Percentiles rank a stretch among this genome's conserved stretches.
Evolutionary conservation across 2,329 filamentous ascomycete genomes (phyloP).

Genomic region (Colletotrichum sp.): DNA sequence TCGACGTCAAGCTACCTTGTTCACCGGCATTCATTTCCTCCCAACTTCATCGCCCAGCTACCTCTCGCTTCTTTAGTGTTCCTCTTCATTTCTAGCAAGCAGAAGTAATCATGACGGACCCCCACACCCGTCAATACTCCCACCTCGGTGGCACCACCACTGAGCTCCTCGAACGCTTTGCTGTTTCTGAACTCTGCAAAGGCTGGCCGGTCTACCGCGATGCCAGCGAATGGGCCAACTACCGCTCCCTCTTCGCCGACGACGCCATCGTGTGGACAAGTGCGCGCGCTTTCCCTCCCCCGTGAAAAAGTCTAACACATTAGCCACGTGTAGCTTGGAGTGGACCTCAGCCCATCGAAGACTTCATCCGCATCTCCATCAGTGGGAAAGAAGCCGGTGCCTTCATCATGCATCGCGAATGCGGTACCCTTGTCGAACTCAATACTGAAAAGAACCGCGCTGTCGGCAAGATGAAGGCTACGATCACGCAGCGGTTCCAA

Average conservation of each 20-base stretch:
- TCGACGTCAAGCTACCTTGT: not conserved
- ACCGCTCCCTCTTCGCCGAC: conserved; percentile 50
- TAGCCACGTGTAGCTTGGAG: conserved; percentile 47
- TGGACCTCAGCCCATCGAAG: conserved; percentile 40
- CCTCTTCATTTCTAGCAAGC: not conserved
- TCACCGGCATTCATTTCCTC: not conserved
- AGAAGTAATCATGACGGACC: not conserved
- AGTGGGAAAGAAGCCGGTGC: conserved; percentile 54
- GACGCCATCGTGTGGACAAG: conserved; percentile 56
- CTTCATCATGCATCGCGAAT: conserved; percentile 64
- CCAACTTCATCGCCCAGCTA: not conserved
- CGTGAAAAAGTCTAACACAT: not conserved
- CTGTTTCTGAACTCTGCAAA: conserved; percentile 56
- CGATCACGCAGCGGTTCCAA: conserved; percentile 56
- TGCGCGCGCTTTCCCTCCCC: conserved; percentile 29
- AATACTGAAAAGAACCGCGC: conserved; percentile 42
- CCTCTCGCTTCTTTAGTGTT: not conserved
- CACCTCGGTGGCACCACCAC: conserved; percentile 48
- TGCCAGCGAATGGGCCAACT: conserved; percentile 59
- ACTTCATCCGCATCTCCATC: conserved; percentile 50
- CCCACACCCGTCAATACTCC: conserved; percentile 33
- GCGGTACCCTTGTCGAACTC: conserved; percentile 52
- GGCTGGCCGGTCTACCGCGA: conserved; percentile 60
- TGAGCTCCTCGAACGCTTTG: conserved; percentile 49
- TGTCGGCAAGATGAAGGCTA: conserved; percentile 59